A percentile compares a stretch with the other conserved stretches of the same genome.
Evolutionary conservation across 2,329 filamentous ascomycete species (phyloP).

Genomic region (Fusarium continuum): DNA sequence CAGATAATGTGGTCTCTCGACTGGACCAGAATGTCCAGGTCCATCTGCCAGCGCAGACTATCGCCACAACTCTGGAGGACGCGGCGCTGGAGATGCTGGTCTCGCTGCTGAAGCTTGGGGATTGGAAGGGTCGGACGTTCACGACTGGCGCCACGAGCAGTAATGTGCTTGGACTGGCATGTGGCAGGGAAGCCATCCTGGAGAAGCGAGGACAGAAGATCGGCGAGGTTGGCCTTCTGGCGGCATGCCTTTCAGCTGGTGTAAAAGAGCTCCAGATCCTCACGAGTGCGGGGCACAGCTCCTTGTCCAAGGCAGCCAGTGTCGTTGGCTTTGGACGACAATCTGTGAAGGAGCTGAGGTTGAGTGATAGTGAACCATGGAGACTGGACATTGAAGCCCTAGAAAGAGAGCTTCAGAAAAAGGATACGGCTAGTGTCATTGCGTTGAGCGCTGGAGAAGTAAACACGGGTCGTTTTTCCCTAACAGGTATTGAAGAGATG

Average conservation of each 20-base stretch:
- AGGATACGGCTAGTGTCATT: slow-evolving; percentile 74
- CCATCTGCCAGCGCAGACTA: slow-evolving; percentile 78
- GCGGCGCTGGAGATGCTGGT: slow-evolving; percentile 74
- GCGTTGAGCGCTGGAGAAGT: slow-evolving; percentile 88
- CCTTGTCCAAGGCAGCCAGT: slow-evolving; percentile 82
- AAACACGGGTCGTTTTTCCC: slow-evolving; percentile 84
- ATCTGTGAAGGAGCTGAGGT: slow-evolving; percentile 69
- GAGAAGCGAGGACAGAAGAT: slow-evolving; percentile 55
- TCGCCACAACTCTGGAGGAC: slow-evolving; percentile 80
- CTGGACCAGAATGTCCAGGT: slow-evolving; percentile 87
- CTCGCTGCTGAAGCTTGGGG: slow-evolving; percentile 71
- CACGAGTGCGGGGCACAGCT: slow-evolving; percentile 85
- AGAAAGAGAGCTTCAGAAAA: slow-evolving; percentile 63
- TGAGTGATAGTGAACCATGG: slow-evolving; percentile 67
- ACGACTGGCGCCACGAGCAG: slow-evolving; percentile 75
- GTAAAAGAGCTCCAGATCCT: slow-evolving; percentile 77
- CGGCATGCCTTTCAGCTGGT: slow-evolving; percentile 70
- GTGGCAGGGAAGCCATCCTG: slow-evolving; percentile 71
- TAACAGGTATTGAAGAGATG: slow-evolving; percentile 67
- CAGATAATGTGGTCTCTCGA: slow-evolving; percentile 83
- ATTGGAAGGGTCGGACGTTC: slow-evolving; percentile 64
- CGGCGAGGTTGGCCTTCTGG: slow-evolving; percentile 74
- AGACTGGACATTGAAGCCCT: slow-evolving; percentile 73
- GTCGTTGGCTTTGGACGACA: slow-evolving; percentile 80
- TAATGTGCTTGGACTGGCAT: slow-evolving; percentile 80